Evolutionary conservation across 768 basidiomycete species (phyloP).

Genomic region (Candolleomyces aberdarensis): DNA sequence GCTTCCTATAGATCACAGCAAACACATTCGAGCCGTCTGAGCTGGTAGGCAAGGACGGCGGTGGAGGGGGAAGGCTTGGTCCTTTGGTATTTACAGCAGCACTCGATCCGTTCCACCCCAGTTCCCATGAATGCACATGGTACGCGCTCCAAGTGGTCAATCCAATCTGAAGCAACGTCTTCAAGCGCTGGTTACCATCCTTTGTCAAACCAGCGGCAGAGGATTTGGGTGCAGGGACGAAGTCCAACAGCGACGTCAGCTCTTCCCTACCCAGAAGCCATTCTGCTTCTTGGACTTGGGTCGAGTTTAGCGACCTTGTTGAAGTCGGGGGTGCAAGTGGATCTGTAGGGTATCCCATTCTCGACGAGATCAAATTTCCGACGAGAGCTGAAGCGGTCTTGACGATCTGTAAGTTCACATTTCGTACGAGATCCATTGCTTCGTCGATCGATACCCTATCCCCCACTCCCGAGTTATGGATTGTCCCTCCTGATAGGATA

Average conservation of each 20-base stretch:
- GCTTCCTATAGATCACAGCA: background rate
- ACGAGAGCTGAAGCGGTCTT: background rate
- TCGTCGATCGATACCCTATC: background rate
- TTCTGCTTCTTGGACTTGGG: background rate
- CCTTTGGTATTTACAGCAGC: background rate
- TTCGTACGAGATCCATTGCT: background rate
- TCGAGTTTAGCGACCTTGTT: background rate
- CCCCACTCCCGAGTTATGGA: too few relatives aligned
- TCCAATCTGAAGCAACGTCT: background rate
- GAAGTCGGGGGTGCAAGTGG: background rate
- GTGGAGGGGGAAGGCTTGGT: background rate
- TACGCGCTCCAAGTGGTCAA: slow-evolving; percentile 3
- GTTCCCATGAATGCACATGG: background rate
- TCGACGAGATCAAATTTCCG: background rate
- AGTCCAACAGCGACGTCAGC: background rate
- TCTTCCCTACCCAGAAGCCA: background rate
- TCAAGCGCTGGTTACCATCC: background rate
- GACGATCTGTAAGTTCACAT: background rate
- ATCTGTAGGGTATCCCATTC: background rate
- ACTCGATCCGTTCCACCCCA: too few relatives aligned
- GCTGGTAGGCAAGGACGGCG: too few relatives aligned
- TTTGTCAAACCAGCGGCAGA: too few relatives aligned
- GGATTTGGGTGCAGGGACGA: background rate
- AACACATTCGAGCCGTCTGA: background rate
- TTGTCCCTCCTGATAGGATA: background rate